Evolutionary conservation across 2,329 filamentous ascomycete species (phyloP), one percentile per base, ranked within the genome.

Genomic region (Botrytis porri): DNA sequence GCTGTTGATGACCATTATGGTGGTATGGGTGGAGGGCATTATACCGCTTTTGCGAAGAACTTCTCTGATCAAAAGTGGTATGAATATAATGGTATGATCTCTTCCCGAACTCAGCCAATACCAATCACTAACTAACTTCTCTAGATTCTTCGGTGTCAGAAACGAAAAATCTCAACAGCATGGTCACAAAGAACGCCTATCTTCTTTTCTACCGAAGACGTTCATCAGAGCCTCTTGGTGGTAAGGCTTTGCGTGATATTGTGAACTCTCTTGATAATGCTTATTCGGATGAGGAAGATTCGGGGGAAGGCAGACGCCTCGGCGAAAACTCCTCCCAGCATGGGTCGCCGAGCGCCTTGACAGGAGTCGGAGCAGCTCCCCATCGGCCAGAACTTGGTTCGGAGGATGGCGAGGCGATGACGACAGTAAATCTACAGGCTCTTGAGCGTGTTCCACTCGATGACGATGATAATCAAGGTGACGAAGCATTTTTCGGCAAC

Each of bases 1-100:
- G 96, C 92, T 22, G 94, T 99, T 2, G 96, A 99, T 82, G 95
- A 97, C 80, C 96, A 99, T 82, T 97, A 92, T 81, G 96, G 96
- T 74, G 94, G 94, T 43, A 88, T 99, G 54, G 94, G 94, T 74
- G 96, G 96, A 60, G 96, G 96, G 0, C 96, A 99, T 82, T 99
- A 99, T 84, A 98, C 95, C 32, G 96, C 96, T 41, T 95, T 91
- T 82, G 95, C 94, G 57, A 95, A 94, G 84, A 98, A 97, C 81
- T 98, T 97, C 82, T 86, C 93, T 74, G 94, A 97, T 79, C 88
- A 88, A 73, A 86, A 92, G 81, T 99, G 96, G 96, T 98, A 98
- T 82, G 93, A 97, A 77, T 98, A 97, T 82, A 98, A 99, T 82
- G 95, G 95, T 96, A 86, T 83, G 90, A 83, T 10, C 9, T 16